Base-by-base conservation (phyloP, 2,329 filamentous ascomycete species). In the Ophiostoma sp. region DNA sequence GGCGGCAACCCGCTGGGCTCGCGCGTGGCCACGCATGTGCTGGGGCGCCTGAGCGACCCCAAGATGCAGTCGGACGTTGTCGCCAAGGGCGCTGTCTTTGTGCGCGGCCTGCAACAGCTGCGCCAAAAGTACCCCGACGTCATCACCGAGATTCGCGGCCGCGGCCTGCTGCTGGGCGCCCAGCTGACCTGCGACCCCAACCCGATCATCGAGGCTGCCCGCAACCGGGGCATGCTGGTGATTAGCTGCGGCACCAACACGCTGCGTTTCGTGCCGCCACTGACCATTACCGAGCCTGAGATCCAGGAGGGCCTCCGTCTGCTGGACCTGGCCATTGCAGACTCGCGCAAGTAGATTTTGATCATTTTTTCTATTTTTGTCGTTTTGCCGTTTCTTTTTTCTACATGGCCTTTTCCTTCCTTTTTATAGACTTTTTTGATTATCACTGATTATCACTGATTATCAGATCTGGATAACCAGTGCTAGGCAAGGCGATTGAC, bases 181-280 rank as follows among this genome's bases (percentile, higher is more conserved):
- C 95, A 99, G 81, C 81, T 99, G 70, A 87, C 84, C 7, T 83
- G 87, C 73, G 90, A 95, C 77, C 92, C 88, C 39, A 85, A 85
- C 23, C 85, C 84, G 15, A 89, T 99, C 72, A 84, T 99, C 72
- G 93, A 90, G 73, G 94, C 93, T 13, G 93, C 94, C 23, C 85
- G 95, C 72, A 93, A 98, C 82, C 85, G 93, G 72, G 95, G 95
- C 0, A 79, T 99, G 76, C 79, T 99, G 71, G 84, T 99, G 72
- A 97, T 99, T 77, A 97, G 93, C 1, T 94, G 93, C 36, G 95
- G 95, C 0, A 93, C 89, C 39, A 97, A 98, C 77, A 97, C 94
- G 10, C 81, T 99, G 75, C 85, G 95, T 67, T 97, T 99, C 76
- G 93, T 98, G 70, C 95, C 95, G 41, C 91, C 92, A 72, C 81